A percentile compares a stretch with the other conserved stretches of the same genome.
Evolutionary conservation across 2,329 filamentous ascomycete genomes (phyloP).

Genomic region (Didymella keratinophila): DNA sequence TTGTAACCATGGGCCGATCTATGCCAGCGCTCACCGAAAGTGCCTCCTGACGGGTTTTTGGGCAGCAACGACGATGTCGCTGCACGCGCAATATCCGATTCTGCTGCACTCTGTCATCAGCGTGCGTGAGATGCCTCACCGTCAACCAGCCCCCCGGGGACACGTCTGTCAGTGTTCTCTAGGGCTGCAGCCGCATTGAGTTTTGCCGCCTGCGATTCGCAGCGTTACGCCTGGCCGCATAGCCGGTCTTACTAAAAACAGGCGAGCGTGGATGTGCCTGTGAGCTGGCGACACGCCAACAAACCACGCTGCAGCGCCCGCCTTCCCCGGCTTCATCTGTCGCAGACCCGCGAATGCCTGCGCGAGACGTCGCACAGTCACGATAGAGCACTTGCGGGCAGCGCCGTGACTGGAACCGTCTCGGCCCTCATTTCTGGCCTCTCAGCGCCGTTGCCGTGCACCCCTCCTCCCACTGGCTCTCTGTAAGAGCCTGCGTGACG

Average conservation of each 20-base stretch:
- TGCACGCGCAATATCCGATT: constrained; percentile 8
- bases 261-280: constrained; percentile 31
- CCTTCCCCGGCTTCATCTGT: constrained; percentile 32
- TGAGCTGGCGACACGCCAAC: constrained; percentile 46
- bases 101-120: constrained; percentile 36
- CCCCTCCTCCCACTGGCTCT: constrained; percentile 28
- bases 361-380: constrained; percentile 41
- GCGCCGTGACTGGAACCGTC: constrained; percentile 34
- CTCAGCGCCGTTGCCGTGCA: constrained; percentile 2
- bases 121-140: constrained; percentile 31
- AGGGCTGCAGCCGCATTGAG: constrained; percentile 33
- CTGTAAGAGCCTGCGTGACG: constrained; percentile 31
- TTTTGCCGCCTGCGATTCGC: constrained; percentile 20
- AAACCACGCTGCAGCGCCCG: constrained; percentile 30
- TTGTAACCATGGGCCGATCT: constrained; percentile 17
- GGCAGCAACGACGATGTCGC: constrained; percentile 13
- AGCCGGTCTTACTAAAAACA: constrained; percentile 33
- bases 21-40: constrained; percentile 22
- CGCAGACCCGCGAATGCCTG: constrained; percentile 38
- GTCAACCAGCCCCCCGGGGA: constrained; percentile 39
- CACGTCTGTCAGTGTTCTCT: constrained; percentile 35
- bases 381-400: constrained; percentile 35
- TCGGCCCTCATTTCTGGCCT: constrained; percentile 23
- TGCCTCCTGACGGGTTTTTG: constrained; percentile 12
- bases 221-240: constrained; percentile 48